A percentile compares a stretch with the other conserved stretches of the same genome.
Conservation (phyloP, 352 stramenopile species). For the Phytophthora sp. region DNA sequence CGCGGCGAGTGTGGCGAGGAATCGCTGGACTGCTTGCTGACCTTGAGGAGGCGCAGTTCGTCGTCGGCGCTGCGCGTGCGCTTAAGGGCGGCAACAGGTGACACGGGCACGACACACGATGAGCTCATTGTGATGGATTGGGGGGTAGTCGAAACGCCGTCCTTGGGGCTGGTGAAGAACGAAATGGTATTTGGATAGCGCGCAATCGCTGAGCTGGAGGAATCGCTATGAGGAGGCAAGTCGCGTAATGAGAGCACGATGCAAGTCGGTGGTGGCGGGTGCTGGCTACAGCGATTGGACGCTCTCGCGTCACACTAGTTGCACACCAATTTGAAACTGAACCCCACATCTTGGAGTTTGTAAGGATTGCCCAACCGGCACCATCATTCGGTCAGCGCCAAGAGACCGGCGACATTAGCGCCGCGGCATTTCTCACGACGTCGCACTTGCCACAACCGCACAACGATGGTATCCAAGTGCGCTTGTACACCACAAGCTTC, state of each 20-base stretch:
- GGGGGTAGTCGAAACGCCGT: slow-evolving; percentile 1
- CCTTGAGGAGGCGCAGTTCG: slow-evolving; percentile 65
- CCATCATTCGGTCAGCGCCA: slow-evolving; percentile 19
- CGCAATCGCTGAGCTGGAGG: neutral
- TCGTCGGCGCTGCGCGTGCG: slow-evolving; percentile 60
- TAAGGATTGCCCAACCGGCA: slow-evolving; percentile 15
- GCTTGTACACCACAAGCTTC: slow-evolving; percentile 20
- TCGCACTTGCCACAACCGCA: slow-evolving; percentile 27
- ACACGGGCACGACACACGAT: slow-evolving; percentile 55
- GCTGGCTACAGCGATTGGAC: slow-evolving; percentile 43
- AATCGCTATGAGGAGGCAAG: slow-evolving; percentile 19
- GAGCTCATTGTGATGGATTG: slow-evolving; percentile 57
- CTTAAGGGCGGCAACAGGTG: slow-evolving; percentile 56
- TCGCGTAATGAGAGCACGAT: slow-evolving; percentile 27
- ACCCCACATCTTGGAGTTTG: slow-evolving; percentile 34
- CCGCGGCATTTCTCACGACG: slow-evolving; percentile 31
- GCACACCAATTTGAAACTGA: slow-evolving; percentile 28
- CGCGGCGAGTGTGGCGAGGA: slow-evolving; percentile 59
- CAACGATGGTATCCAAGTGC: slow-evolving; percentile 19
- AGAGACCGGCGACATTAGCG: neutral
- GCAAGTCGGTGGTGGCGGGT: slow-evolving; percentile 13
- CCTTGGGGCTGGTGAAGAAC: neutral
- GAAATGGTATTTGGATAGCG: slow-evolving; percentile 29
- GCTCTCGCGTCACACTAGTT: slow-evolving; percentile 26
- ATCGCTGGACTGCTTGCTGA: slow-evolving; percentile 54